phyloP scores from a whole-genome alignment of 345 rosid genomes.

The Boechera divaricarpa region DNA sequence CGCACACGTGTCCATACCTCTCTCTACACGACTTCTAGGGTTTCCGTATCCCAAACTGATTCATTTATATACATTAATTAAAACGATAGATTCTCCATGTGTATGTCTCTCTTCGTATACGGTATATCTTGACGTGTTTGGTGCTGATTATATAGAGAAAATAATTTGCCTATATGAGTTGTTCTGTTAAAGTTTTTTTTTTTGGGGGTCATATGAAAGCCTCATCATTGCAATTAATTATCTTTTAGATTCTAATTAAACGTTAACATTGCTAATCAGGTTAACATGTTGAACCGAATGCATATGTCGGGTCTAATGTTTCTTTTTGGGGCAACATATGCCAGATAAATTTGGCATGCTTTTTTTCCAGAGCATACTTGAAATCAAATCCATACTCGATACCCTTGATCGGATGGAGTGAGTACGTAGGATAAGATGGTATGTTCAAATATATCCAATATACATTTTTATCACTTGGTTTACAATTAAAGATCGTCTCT shows the following conservation, averaged over 20 bases:
- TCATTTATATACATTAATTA: background rate
- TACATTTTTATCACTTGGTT: background rate
- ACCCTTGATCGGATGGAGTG: background rate
- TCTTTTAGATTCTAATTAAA: background rate
- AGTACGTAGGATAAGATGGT: background rate
- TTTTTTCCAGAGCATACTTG: background rate
- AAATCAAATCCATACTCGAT: background rate
- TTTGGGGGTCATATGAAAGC: background rate
- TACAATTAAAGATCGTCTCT: background rate
- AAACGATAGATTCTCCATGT: slow-evolving; percentile 25
- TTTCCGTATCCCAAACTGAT: slow-evolving; percentile 41
- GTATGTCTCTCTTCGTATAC: slow-evolving; percentile 17
- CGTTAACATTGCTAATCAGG: slow-evolving; percentile 6
- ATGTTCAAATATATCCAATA: too few relatives aligned
- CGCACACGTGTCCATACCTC: slow-evolving; percentile 29
- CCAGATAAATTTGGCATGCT: background rate
- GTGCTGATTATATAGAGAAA: slow-evolving; percentile 8
- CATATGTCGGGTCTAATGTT: too few relatives aligned
- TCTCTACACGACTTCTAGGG: slow-evolving; percentile 43
- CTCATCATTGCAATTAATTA: background rate
- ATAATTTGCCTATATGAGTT: slow-evolving; percentile 21
- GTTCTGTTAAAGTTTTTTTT: background rate
- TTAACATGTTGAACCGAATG: background rate
- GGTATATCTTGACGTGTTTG: slow-evolving; percentile 28
- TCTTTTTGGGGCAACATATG: background rate